Conservation (phyloP, 371 early-diverging fungal genomes). For the Rhizomucor pusillus region DNA sequence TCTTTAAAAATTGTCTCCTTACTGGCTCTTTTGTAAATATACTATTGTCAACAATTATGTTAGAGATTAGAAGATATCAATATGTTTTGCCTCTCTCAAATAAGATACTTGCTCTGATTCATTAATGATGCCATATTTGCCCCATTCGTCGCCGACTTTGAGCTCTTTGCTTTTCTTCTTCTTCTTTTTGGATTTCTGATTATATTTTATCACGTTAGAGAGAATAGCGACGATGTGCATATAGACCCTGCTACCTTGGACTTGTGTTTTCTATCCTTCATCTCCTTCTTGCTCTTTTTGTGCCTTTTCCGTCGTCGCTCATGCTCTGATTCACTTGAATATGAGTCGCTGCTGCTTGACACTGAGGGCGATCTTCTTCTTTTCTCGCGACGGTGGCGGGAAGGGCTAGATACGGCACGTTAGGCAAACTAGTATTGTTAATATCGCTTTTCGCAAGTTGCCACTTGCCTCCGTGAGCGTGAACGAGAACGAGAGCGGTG, state of each 20-base stretch:
- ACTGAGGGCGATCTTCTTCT: conserved; percentile 8
- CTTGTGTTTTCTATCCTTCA: conserved; percentile 25
- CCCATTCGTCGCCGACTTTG: conserved; percentile 40
- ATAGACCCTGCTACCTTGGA: conserved; percentile 18
- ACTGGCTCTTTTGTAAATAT: conserved; percentile 59
- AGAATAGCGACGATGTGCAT: no score
- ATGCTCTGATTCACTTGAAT: conserved; percentile 1
- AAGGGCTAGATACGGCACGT: not conserved
- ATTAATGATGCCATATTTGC: conserved; percentile 60
- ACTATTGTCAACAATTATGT: conserved; percentile 12
- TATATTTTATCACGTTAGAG: no score
- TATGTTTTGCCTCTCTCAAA: not conserved
- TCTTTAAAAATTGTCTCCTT: no score
- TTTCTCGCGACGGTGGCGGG: conserved; percentile 3
- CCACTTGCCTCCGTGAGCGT: no score
- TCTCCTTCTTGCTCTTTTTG: conserved; percentile 21
- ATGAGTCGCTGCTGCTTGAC: no score
- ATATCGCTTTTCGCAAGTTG: no score
- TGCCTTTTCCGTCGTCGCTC: conserved; percentile 10
- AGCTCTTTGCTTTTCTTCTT: conserved; percentile 29
- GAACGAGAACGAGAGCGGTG: not conserved
- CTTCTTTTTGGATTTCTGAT: conserved; percentile 11
- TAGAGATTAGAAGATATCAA: not conserved
- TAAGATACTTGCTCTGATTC: conserved; percentile 42
- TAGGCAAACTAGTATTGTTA: no score